Base-by-base conservation (phyloP, 352 stramenopile species). In the Aphanomyces cochlioides region DNA sequence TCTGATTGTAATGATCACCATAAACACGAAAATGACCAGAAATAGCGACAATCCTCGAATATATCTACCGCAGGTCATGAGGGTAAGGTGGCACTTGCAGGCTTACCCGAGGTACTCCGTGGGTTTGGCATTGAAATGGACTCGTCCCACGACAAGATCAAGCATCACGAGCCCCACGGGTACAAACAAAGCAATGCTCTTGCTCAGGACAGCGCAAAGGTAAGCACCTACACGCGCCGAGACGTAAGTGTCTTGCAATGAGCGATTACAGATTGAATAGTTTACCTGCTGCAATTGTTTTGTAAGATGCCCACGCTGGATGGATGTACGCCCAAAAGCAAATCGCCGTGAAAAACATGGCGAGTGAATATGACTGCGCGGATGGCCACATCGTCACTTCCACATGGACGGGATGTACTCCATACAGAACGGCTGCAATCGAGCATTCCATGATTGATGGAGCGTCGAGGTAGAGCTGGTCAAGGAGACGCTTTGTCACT, bases 301-400 rank as follows among this genome's bases (percentile, higher is more conserved):
- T 28, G 28, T 28, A 28, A 28, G 28, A 28, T 28, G 28, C 28
- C 28, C 28, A 28, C 28, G 28, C 28, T 28, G 43, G 43, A n/a
- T 50, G 43, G 10, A 50, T n/a, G 43, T 50, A 50, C 1, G 43
- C 17, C 43, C 43, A 50, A n/a, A 50, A n/a, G 43, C 43, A 50
- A n/a, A 50, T 50, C 43, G 43, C 10, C 10, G 43, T 50, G 43
- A 50, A 50, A n/a, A 50, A n/a, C 43, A 50, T 50, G 43, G 43
- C 43, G 43, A 50, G 43, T n/a, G 43, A n/a, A 50, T 50, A 50
- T n/a, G 43, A n/a, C 43, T 50, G 43, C 10, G 43, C 43, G 43
- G 43, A 50, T 12, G 43, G 43, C 43, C 43, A 50, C 43, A 50
- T 50, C 10, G 17, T n/a, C 10, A 50, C 43, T 50, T 50, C 43